These are phyloP conservation scores for Sporobolomyces phaffii DNA, from an alignment of 768 basidiomycete species.

Conservation along the genomic window DNA sequence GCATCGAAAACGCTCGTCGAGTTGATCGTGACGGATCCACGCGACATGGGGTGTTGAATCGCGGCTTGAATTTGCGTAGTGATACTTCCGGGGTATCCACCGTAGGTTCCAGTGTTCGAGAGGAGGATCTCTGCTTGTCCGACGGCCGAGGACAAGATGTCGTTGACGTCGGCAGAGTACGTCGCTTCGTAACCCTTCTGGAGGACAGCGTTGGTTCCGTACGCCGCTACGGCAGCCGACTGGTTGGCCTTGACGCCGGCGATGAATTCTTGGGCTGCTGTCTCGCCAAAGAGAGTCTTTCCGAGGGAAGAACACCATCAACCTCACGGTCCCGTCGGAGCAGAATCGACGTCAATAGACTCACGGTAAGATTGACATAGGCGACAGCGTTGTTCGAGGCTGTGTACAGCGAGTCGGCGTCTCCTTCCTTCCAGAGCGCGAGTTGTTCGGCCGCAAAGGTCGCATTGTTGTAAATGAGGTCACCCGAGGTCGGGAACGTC, in stretches of 20 bases:
- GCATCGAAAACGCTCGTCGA: conserved; percentile 57
- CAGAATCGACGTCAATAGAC: neutral
- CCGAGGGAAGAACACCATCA: conserved; percentile 42
- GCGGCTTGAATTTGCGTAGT: conserved; percentile 60
- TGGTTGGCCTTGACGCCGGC: conserved; percentile 57
- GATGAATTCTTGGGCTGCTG: conserved; percentile 50
- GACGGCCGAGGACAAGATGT: conserved; percentile 42
- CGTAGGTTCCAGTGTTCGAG: conserved; percentile 49
- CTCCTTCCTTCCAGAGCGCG: conserved; percentile 31
- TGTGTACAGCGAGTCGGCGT: conserved; percentile 45
- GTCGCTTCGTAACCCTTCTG: conserved; percentile 41
- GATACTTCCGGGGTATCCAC: conserved; percentile 45
- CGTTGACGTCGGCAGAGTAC: conserved; percentile 38
- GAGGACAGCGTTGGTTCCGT: conserved; percentile 17
- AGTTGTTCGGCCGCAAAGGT: conserved; percentile 37
- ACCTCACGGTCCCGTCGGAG: neutral
- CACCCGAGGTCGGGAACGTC: conserved; percentile 33
- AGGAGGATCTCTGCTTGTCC: conserved; percentile 60
- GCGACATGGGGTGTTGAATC: conserved; percentile 61
- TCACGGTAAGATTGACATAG: conserved; percentile 54
- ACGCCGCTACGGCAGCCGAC: conserved; percentile 43
- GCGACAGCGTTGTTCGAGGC: conserved; percentile 62
- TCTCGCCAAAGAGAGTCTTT: conserved; percentile 50
- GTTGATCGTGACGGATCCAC: conserved; percentile 61
- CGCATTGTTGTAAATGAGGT: conserved; percentile 29